Evolutionary conservation across 139 green algal genomes (phyloP).

Genomic region (Coccomyxa sp.): DNA sequence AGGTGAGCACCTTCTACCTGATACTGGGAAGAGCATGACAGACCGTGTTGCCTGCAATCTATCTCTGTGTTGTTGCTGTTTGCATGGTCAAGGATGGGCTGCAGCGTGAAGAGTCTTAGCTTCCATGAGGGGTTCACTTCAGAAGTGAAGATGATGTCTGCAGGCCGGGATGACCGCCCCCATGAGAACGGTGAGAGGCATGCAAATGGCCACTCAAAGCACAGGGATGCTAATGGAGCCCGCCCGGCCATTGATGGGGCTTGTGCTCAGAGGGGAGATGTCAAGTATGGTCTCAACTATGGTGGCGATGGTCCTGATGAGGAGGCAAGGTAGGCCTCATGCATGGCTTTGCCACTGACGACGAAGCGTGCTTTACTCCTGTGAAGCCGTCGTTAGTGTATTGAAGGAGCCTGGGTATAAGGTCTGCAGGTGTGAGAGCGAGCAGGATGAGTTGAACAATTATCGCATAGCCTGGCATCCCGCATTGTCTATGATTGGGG

Average conservation of each 20-base stretch:
- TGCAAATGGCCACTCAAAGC: background rate
- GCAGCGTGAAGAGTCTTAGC: background rate
- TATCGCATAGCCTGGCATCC: background rate
- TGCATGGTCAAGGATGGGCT: background rate
- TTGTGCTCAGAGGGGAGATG: slow-evolving; percentile 20
- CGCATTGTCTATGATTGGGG: background rate
- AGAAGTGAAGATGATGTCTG: background rate
- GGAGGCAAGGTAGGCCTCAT: background rate
- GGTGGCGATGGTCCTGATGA: slow-evolving; percentile 18
- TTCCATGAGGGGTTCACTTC: background rate
- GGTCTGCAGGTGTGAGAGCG: background rate
- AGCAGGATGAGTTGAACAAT: background rate
- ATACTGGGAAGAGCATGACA: background rate
- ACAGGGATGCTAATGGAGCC: background rate
- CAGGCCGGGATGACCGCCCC: background rate
- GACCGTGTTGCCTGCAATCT: background rate
- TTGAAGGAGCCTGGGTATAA: background rate
- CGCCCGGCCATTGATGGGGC: slow-evolving; percentile 20
- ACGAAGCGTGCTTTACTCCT: background rate
- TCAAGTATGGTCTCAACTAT: slow-evolving; percentile 34
- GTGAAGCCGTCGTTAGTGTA: background rate
- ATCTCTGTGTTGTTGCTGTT: background rate
- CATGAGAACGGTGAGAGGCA: background rate
- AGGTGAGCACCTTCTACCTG: too few species aligned
- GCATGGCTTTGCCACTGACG: background rate